These are phyloP conservation scores for Celoporthe dispersa DNA, from an alignment of 2,329 filamentous ascomycete species.

Conservation along the genomic window DNA sequence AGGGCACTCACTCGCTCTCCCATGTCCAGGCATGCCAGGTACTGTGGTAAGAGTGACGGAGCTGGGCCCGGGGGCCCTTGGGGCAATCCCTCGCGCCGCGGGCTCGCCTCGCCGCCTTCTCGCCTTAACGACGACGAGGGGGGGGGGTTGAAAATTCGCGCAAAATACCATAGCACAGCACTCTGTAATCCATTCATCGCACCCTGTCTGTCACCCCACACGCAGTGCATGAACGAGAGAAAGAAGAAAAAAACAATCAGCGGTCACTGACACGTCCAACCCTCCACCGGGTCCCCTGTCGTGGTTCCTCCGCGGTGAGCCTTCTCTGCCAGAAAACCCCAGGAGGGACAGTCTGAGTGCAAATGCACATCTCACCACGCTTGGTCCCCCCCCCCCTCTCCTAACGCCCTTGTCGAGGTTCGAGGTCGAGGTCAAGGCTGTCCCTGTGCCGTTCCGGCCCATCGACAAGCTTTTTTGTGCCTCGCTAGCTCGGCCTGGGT, in stretches of 20 bases:
- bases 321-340: background rate
- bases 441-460: conserved; percentile 2
- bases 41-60: background rate
- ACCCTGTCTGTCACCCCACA: background rate
- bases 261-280: conserved; percentile 5
- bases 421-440: conserved; percentile 3
- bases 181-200: background rate
- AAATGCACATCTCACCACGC: background rate
- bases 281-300: background rate
- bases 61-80: background rate
- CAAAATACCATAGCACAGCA: background rate
- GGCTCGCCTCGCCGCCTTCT: conserved; percentile 2
- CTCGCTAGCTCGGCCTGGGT: conserved; percentile 21
- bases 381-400: too few species aligned
- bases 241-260: too few species aligned
- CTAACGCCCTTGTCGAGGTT: background rate
- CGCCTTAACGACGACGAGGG: background rate
- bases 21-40: background rate
- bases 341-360: background rate
- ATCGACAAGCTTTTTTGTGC: conserved; percentile 24
- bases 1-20: too few species aligned
- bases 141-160: conserved; percentile 1
- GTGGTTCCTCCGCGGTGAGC: background rate
- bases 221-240: background rate
- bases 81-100: background rate